Conservation (phyloP, 2,329 filamentous ascomycete genomes). For the Penicillium oxalicum region DNA sequence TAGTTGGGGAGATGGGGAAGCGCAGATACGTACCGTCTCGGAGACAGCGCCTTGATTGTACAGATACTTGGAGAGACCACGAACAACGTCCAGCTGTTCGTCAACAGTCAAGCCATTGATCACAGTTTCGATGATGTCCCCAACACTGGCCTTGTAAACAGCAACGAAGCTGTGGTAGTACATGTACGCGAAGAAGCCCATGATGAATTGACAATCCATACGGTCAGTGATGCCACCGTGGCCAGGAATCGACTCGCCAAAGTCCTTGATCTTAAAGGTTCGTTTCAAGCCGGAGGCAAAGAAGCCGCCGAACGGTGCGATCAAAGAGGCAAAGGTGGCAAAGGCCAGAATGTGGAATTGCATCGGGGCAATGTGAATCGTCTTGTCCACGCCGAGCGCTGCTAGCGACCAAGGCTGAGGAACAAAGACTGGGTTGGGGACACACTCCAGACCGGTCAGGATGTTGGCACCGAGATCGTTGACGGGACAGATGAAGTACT, state of each 20-base stretch:
- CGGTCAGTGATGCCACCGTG: conserved; percentile 97
- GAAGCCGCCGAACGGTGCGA: conserved; percentile 96
- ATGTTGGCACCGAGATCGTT: conserved; percentile 93
- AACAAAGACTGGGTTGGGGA: conserved; percentile 85
- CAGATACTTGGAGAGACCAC: conserved; percentile 56
- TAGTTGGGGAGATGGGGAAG: too few species aligned
- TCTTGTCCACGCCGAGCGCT: conserved; percentile 65
- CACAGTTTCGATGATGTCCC: conserved; percentile 80
- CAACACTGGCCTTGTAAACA: conserved; percentile 75
- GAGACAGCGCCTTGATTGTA: conserved; percentile 57
- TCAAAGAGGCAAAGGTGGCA: conserved; percentile 89
- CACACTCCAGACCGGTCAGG: conserved; percentile 83
- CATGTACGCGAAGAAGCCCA: conserved; percentile 97
- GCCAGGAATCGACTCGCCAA: conserved; percentile 94
- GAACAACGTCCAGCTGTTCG: conserved; percentile 77
- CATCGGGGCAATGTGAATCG: conserved; percentile 74
- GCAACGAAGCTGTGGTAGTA: conserved; percentile 98
- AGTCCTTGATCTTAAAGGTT: conserved; percentile 99
- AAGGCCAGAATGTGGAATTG: conserved; percentile 89
- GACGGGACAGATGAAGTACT: conserved; percentile 97
- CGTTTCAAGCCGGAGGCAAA: conserved; percentile 97
- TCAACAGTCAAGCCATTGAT: conserved; percentile 83
- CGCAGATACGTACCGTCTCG: conserved; percentile 42
- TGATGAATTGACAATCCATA: conserved; percentile 99
- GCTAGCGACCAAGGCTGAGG: conserved; percentile 66